These are phyloP conservation scores for Fusarium brachygibbosum DNA, from an alignment of 2,329 filamentous ascomycete genomes.

Conservation along the genomic window DNA sequence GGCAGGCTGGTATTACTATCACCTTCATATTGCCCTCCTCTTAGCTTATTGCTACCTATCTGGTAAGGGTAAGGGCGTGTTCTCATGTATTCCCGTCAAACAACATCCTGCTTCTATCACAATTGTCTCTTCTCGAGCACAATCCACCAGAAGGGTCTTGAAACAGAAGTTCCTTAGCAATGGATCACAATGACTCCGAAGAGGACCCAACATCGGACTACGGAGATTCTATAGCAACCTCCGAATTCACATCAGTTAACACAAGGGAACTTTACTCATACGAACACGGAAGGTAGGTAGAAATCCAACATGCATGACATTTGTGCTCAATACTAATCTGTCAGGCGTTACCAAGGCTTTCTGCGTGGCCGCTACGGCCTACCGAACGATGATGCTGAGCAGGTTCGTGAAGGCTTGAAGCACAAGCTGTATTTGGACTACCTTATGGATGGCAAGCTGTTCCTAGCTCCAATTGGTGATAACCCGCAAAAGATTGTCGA, in stretches of 20 bases:
- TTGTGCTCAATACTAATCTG: slow-evolving; percentile 19
- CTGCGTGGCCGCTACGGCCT: slow-evolving; percentile 62
- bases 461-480: slow-evolving; percentile 60
- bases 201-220: slow-evolving; percentile 58
- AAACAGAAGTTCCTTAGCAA: slow-evolving; percentile 29
- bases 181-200: slow-evolving; percentile 46
- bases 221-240: slow-evolving; percentile 54
- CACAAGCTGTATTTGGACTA: slow-evolving; percentile 64
- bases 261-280: slow-evolving; percentile 53
- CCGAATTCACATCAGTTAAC: slow-evolving; percentile 59
- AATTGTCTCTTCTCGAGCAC: slow-evolving; percentile 27
- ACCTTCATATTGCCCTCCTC: slow-evolving; percentile 4
- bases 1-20: neutral
- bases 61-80: slow-evolving; percentile 4
- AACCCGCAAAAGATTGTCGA: slow-evolving; percentile 65
- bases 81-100: slow-evolving; percentile 42
- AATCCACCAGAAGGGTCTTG: slow-evolving; percentile 13
- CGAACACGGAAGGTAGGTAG: slow-evolving; percentile 55
- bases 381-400: slow-evolving; percentile 67
- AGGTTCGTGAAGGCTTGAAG: slow-evolving; percentile 63
- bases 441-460: slow-evolving; percentile 59
- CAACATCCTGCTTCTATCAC: slow-evolving; percentile 13
- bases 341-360: slow-evolving; percentile 64
- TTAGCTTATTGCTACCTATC: slow-evolving; percentile 19
- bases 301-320: neutral